Base-by-base conservation (phyloP, 441 rosid species). In the Gossypium davidsonii region DNA sequence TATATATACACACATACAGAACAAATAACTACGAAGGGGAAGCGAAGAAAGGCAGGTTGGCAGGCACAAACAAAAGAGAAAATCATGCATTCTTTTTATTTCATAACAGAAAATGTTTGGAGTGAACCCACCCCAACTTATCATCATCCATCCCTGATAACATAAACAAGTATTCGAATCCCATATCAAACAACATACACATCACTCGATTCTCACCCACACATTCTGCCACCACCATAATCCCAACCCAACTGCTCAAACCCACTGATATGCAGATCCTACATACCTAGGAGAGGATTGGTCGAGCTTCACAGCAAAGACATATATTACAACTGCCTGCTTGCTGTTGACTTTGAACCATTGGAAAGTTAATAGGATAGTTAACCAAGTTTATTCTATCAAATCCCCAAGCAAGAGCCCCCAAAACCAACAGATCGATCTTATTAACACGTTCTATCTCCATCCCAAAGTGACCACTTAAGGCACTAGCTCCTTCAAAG, bases 371-470 rank as follows among this genome's bases (percentile, higher is more conserved):
- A 76, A 67, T 18, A 75, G 79, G 75, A 78, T 56, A 80, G 72
- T 4, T 74, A 71, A 71, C 69, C 74, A 34, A 65, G 15, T 77
- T 83, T 79, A 80, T 72, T 83, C 78, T 71, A 78, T 75, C 74
- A 39, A 76, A 70, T 61, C 74, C 75, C 51, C 70, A 59, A 74
- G 74, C 73, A 74, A 72, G 55, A 73, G 71, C 31, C 80, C 78
- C 80, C 80, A 56, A 77, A 79, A 74, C 78, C 84, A 78, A 79
- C 73, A 51, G 72, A 75, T 59, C 42, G 76, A 75, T 80, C 84
- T 49, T 79, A 71, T 69, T 78, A 64, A 80, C 80, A 83, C 14
- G 63, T 77, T 78, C 80, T 73, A 81, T 77, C 85, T 78, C 81
- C 84, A 75, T 62, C 74, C 80, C 76, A 37, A 71, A 12, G 81